Percentiles rank a stretch among this genome's conserved stretches.
These are phyloP conservation scores for Neofusicoccum cordaticola DNA, from an alignment of 2,329 filamentous ascomycete genomes.

Conservation along the genomic window DNA sequence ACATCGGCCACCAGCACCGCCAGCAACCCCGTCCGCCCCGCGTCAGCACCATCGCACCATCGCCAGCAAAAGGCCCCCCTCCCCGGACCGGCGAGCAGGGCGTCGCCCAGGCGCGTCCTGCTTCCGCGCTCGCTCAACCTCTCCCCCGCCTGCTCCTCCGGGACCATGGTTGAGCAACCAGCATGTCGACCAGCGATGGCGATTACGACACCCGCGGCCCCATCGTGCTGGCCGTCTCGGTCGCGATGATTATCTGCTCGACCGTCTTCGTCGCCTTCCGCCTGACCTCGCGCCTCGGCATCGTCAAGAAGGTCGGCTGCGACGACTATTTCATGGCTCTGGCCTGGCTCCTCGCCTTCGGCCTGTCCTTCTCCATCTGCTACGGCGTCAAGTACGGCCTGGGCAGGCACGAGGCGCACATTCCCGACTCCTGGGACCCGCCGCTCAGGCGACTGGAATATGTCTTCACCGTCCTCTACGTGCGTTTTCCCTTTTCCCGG, in stretches of 20 bases:
- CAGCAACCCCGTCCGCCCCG: too few relatives aligned
- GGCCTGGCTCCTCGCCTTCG: conserved; percentile 72
- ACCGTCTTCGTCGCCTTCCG: conserved; percentile 73
- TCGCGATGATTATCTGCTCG: conserved; percentile 64
- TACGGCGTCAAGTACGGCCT: conserved; percentile 63
- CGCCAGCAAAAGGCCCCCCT: not conserved
- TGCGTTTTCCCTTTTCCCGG: conserved; percentile 31
- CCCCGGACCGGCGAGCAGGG: not conserved
- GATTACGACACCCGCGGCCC: conserved; percentile 26
- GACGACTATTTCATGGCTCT: conserved; percentile 81
- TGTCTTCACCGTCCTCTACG: conserved; percentile 60
- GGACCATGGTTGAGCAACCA: conserved; percentile 17
- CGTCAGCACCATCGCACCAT: too few relatives aligned
- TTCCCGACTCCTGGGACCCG: conserved; percentile 49
- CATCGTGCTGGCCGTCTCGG: conserved; percentile 66
- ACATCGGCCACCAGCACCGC: not conserved
- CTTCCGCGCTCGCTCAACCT: not conserved
- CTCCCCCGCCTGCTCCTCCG: not conserved
- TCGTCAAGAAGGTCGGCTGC: conserved; percentile 68
- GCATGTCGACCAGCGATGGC: conserved; percentile 17
- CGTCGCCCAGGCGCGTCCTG: not conserved
- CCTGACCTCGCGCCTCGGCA: conserved; percentile 67
- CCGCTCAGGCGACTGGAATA: conserved; percentile 58
- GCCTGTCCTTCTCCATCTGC: conserved; percentile 65
- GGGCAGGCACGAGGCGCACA: conserved; percentile 64